Conservation (phyloP, 129 eudicot genomes). For the Pseudognaphalium luteoalbum region DNA sequence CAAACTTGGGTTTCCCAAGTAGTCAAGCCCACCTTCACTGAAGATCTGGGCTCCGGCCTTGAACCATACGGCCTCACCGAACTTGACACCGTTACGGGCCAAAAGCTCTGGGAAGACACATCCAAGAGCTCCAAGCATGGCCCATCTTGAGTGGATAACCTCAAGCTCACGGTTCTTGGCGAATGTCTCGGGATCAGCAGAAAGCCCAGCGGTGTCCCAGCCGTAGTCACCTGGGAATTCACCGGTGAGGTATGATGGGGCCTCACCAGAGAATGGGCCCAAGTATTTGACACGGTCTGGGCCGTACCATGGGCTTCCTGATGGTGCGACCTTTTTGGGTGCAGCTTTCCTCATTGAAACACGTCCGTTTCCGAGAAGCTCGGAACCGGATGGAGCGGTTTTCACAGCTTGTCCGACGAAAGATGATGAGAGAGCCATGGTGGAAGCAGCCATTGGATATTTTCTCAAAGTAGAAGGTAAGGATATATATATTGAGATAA, state of each 20-base stretch:
- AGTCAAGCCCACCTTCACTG: constrained; percentile 75
- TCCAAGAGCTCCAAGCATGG: constrained; percentile 63
- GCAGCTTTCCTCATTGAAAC: constrained; percentile 59
- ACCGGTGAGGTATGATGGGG: constrained; percentile 74
- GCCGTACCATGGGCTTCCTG: constrained; percentile 69
- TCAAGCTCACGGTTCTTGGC: constrained; percentile 81
- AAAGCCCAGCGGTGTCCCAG: constrained; percentile 78
- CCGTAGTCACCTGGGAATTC: constrained; percentile 82
- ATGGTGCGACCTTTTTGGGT: constrained; percentile 37
- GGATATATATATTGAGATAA: background rate
- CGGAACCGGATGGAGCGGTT: constrained; percentile 41
- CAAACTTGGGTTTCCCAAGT: constrained; percentile 71
- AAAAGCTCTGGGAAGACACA: constrained; percentile 76
- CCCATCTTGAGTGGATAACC: constrained; percentile 46
- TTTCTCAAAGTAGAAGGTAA: constrained; percentile 21
- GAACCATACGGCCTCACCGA: constrained; percentile 77
- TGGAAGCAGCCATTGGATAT: constrained; percentile 55
- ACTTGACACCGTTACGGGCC: constrained; percentile 75
- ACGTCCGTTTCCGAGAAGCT: constrained; percentile 43
- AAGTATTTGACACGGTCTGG: constrained; percentile 75
- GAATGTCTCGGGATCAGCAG: constrained; percentile 75
- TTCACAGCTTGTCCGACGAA: constrained; percentile 55
- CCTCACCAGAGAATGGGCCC: constrained; percentile 79
- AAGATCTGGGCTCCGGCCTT: constrained; percentile 82
- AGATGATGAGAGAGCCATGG: constrained; percentile 69